Evolutionary conservation across 805 yeast genomes (phyloP).

Genomic region (Wickerhamiella allomyrinae): DNA sequence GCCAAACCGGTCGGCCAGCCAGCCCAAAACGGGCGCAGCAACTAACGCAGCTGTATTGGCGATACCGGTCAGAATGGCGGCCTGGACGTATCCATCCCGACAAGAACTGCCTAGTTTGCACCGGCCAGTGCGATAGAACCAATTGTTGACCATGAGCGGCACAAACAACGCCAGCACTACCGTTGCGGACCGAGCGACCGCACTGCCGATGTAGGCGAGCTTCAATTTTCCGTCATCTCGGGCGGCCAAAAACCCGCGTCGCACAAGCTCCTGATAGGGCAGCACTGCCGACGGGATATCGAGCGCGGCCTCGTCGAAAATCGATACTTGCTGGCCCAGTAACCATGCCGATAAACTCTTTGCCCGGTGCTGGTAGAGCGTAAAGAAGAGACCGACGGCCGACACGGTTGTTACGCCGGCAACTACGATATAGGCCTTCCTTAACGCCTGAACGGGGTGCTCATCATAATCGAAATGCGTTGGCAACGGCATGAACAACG

Average conservation of each 20-base stretch:
- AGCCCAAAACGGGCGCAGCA: constrained; percentile 52
- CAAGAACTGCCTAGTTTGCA: constrained; percentile 34
- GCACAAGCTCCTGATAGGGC: constrained; percentile 30
- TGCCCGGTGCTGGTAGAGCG: constrained; percentile 33
- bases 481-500: constrained; percentile 43
- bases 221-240: constrained; percentile 33
- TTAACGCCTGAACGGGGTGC: constrained; percentile 32
- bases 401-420: constrained; percentile 4
- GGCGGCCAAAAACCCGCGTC: constrained; percentile 36
- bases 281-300: constrained; percentile 14
- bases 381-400: constrained; percentile 29
- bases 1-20: constrained; percentile 35
- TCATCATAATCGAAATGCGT: constrained; percentile 30
- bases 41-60: constrained; percentile 43
- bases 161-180: constrained; percentile 45
- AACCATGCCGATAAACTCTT: constrained; percentile 23
- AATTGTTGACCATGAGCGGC: constrained; percentile 48
- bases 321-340: constrained; percentile 15
- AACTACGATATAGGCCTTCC: constrained; percentile 32
- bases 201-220: constrained; percentile 45
- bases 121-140: constrained; percentile 36
- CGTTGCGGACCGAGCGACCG: constrained; percentile 49
- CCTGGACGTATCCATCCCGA: constrained; percentile 46
- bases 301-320: constrained; percentile 22
- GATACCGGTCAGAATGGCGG: constrained; percentile 60